Percentiles rank a stretch among this genome's conserved stretches.
Evolutionary conservation across 176 grass and related monocot species (phyloP).

Genomic region (Bonia amplexicaulis): DNA sequence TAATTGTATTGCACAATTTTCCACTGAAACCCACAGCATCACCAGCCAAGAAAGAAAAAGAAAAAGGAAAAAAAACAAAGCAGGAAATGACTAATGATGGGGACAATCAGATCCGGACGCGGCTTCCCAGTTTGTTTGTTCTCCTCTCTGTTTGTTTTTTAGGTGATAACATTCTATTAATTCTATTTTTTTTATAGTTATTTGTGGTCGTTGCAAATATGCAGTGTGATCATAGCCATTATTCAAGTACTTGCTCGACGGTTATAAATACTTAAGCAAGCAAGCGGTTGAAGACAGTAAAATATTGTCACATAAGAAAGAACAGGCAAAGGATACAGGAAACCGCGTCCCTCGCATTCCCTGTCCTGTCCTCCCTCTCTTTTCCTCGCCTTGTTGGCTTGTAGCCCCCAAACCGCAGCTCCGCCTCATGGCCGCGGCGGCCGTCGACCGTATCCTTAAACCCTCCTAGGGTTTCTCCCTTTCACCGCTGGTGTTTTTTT

Average conservation of each 20-base stretch:
- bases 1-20: neutral
- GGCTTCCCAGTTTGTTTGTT: too few species aligned
- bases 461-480: neutral
- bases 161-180: too few species aligned
- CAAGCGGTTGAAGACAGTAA: too few species aligned
- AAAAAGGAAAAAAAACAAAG: neutral
- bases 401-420: neutral
- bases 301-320: too few species aligned
- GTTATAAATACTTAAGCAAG: too few species aligned
- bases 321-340: too few species aligned
- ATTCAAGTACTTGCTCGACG: too few species aligned
- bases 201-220: too few species aligned
- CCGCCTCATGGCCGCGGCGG: slow-evolving; percentile 13
- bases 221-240: too few species aligned
- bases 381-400: neutral
- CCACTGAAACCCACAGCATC: neutral
- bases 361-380: neutral
- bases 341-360: neutral
- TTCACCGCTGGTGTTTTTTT: neutral
- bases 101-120: neutral
- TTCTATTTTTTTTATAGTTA: too few species aligned
- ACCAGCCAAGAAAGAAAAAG: neutral
- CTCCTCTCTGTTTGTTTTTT: too few species aligned
- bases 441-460: slow-evolving; percentile 44
- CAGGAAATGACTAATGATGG: neutral